Evolutionary conservation across 2,329 filamentous ascomycete genomes (phyloP), one percentile per base, ranked within the genome.

Genomic region (Alternaria arborescens): DNA sequence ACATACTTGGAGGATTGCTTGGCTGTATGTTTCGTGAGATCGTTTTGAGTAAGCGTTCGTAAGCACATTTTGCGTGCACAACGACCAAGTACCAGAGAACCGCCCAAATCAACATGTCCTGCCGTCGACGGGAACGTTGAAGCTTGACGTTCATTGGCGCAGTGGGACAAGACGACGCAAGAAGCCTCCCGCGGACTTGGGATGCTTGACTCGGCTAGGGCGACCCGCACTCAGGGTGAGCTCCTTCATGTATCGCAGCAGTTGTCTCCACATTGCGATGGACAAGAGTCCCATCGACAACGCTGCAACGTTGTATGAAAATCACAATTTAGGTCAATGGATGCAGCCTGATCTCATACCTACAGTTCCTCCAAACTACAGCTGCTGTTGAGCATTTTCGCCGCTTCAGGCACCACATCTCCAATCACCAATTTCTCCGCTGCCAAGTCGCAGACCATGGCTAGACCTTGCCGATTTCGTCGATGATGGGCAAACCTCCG

Each of bases 351-450:
- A 50, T 36, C 14, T 16, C 2, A 7, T n/a, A 16, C 18, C 46
- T 50, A 16, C 20, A 26, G 5, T 11, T n/a, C 20, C 14, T 36
- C 5, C 30, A 24, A 8, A 8, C 24, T 1, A 16, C 34, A 5
- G 34, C 20, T n/a, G 16, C 41, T 52, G 22, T 22, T 20, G 36
- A 30, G 16, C 36, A 14, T 52, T 6, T 41, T 41, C 20, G 46
- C 46, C 32, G 20, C 20, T 24, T 38, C 46, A 42, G 46, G 12
- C 11, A 50, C 32, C 16, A 48, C 46, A 48, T 44, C 48, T 47
- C 67, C 68, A 72, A 71, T 72, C 64, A 58, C 60, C 60, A 65
- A 62, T 72, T 72, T 71, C 64, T 72, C 68, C 70, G 67, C 42
- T 51, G 64, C 66, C 64, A 65, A 68, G 64, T 28, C 32, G 22